Evolutionary conservation across 257 asterid genomes (phyloP), one percentile per base, ranked within the genome.

Genomic region (Mitragyna speciosa): DNA sequence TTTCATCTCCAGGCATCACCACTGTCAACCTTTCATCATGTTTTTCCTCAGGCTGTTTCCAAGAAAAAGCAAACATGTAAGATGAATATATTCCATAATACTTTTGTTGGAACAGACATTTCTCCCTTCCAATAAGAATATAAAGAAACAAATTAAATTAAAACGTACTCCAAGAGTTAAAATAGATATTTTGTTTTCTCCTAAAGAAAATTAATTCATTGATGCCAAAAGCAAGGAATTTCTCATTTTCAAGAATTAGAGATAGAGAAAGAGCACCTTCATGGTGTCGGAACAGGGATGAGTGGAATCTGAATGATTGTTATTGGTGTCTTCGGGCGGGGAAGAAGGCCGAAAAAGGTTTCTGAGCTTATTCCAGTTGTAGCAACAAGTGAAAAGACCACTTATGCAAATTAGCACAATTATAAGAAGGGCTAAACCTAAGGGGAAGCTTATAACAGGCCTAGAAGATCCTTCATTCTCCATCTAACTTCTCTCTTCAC

Each of bases 1-100:
- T 36, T 63, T 77, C 47, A 77, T 82, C 85, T 47, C 85, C 85
- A 0, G 85, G 76, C 85, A 82, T 82, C 79, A 82, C 45, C n/a
- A 82, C 78, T 66, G 68, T 67, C 39, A 82, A 65, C 72, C 79
- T 78, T 76, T 78, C 58, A 24, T 49, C 76, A 43, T 22, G 19
- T 28, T 45, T 71, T 19, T 24, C 47, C 78, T 81, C 65, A 30
- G 11, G 39, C 78, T 79, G 59, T 24, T 74, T 56, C 61, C 43
- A 70, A 31, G 15, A 56, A 16, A 15, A 31, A 39, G 3, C 10
- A 64, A 7, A 16, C 47, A 75, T 4, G 59, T 12, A 24, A 4
- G n/a, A 75, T 6, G 39, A n/a, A 26, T 30, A 19, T 73, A 52
- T 54, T 54, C 7, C 4, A 36, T 45, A 3, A 43, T 45, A 45